A percentile compares a stretch with the other conserved stretches of the same genome.
phyloP scores from a whole-genome alignment of 1,284 basidiomycete species.

The Anthracocystis setariae region DNA sequence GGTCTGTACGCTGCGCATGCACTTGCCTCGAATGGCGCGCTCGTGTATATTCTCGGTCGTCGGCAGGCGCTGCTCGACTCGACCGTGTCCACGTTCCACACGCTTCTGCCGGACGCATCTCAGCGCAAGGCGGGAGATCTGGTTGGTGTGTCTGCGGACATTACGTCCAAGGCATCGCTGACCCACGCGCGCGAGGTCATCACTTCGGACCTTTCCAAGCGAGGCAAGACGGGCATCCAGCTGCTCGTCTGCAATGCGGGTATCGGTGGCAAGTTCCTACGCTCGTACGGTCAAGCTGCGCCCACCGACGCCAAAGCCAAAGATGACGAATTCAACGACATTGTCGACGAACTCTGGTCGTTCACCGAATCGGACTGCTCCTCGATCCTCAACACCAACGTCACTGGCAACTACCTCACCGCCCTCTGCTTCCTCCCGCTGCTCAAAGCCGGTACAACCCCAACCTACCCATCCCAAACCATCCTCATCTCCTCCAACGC shows the following conservation, averaged over 20 bases:
- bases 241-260: conserved; percentile 46
- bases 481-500: conserved; percentile 49
- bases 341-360: conserved; percentile 41
- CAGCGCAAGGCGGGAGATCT: conserved; percentile 10
- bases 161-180: conserved; percentile 39
- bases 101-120: conserved; percentile 5
- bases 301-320: neutral
- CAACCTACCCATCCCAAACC: conserved; percentile 28
- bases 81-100: conserved; percentile 16
- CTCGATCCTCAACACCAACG: conserved; percentile 39
- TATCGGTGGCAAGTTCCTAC: conserved; percentile 31
- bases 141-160: conserved; percentile 29
- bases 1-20: conserved; percentile 50
- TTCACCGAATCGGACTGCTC: conserved; percentile 30
- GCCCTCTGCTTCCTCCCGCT: conserved; percentile 38
- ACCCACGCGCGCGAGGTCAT: conserved; percentile 14
- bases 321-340: conserved; percentile 20
- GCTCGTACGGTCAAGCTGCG: conserved; percentile 20
- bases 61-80: conserved; percentile 21
- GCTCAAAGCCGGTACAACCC: conserved; percentile 15
- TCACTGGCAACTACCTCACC: conserved; percentile 45
- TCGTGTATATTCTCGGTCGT: conserved; percentile 51
- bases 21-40: conserved; percentile 44
- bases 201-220: conserved; percentile 8
- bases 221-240: conserved; percentile 23